Evolutionary conservation across 768 basidiomycete species (phyloP).

Genomic region (Scleroderma citrinum): DNA sequence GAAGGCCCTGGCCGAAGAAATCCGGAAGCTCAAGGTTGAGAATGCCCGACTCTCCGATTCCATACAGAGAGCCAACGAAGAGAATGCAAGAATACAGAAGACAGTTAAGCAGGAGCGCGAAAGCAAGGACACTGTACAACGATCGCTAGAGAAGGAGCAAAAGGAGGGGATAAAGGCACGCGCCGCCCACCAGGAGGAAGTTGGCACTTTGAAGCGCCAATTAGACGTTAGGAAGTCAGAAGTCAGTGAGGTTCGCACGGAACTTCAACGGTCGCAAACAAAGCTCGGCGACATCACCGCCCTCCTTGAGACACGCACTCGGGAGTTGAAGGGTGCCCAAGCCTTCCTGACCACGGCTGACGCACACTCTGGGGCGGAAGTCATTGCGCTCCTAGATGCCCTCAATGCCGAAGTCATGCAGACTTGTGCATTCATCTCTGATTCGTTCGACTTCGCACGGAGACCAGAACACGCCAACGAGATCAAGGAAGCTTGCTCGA

Average conservation of each 20-base stretch:
- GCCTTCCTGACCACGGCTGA: slow-evolving; percentile 41
- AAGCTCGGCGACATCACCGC: slow-evolving; percentile 24
- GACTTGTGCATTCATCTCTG: slow-evolving; percentile 38
- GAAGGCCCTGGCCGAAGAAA: slow-evolving; percentile 8
- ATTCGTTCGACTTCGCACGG: slow-evolving; percentile 30
- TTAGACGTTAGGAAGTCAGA: slow-evolving; percentile 20
- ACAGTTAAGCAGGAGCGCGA: slow-evolving; percentile 16
- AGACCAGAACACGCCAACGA: slow-evolving; percentile 14
- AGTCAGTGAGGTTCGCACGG: slow-evolving; percentile 20
- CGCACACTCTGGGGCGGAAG: slow-evolving; percentile 38
- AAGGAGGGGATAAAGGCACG: slow-evolving; percentile 14
- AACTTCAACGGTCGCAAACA: slow-evolving; percentile 19
- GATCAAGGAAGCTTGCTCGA: slow-evolving; percentile 22
- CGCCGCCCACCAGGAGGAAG: slow-evolving; percentile 14
- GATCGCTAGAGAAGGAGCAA: slow-evolving; percentile 16
- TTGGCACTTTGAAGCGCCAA: slow-evolving; percentile 14
- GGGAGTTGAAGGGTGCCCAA: slow-evolving; percentile 38
- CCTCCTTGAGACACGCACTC: slow-evolving; percentile 29
- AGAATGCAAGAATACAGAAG: slow-evolving; percentile 8
- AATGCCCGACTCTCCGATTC: slow-evolving; percentile 6
- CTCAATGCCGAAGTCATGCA: slow-evolving; percentile 48
- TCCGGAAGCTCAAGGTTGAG: slow-evolving; percentile 15
- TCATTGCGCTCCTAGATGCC: slow-evolving; percentile 32
- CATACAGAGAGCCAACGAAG: slow-evolving; percentile 6
- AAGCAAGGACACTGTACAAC: slow-evolving; percentile 10